Evolutionary conservation across 2,329 filamentous ascomycete species (phyloP).

Genomic region (Aspergillus uvarum): DNA sequence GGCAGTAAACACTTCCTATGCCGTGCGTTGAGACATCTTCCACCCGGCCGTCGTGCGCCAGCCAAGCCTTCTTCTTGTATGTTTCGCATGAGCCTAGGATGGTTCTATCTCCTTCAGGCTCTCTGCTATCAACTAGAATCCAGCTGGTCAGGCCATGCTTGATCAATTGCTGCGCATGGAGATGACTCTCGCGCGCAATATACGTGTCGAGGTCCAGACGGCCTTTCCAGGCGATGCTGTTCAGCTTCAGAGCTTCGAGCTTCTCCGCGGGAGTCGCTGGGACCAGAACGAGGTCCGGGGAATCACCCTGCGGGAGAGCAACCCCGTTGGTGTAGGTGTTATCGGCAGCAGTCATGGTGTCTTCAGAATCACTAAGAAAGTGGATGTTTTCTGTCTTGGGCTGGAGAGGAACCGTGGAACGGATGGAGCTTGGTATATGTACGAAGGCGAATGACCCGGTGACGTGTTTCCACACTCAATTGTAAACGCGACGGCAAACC

Average conservation of each 20-base stretch:
- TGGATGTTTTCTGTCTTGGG: neutral
- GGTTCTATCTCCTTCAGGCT: conserved; percentile 40
- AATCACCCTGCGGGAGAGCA: conserved; percentile 49
- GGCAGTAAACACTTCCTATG: conserved; percentile 77
- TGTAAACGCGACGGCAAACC: neutral
- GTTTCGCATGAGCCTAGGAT: conserved; percentile 62
- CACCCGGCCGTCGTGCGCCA: conserved; percentile 52
- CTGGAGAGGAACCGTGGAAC: neutral
- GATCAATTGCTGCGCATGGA: conserved; percentile 54
- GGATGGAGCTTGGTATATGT: neutral
- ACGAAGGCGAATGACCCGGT: neutral
- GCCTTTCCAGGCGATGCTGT: conserved; percentile 59
- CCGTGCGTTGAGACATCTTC: conserved; percentile 65
- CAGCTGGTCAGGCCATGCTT: conserved; percentile 59
- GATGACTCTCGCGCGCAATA: conserved; percentile 56
- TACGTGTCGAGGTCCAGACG: conserved; percentile 56
- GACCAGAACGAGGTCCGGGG: conserved; percentile 54
- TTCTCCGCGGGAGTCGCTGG: conserved; percentile 57
- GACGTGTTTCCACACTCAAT: neutral
- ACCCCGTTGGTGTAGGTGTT: conserved; percentile 17
- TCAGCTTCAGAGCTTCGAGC: conserved; percentile 52
- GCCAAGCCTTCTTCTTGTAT: conserved; percentile 42
- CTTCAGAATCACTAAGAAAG: neutral
- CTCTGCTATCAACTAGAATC: conserved; percentile 55
- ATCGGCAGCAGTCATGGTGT: conserved; percentile 39